Evolutionary conservation across 2,329 filamentous ascomycete genomes (phyloP), one percentile per base, ranked within the genome.

Genomic region (Trichoderma sp.): DNA sequence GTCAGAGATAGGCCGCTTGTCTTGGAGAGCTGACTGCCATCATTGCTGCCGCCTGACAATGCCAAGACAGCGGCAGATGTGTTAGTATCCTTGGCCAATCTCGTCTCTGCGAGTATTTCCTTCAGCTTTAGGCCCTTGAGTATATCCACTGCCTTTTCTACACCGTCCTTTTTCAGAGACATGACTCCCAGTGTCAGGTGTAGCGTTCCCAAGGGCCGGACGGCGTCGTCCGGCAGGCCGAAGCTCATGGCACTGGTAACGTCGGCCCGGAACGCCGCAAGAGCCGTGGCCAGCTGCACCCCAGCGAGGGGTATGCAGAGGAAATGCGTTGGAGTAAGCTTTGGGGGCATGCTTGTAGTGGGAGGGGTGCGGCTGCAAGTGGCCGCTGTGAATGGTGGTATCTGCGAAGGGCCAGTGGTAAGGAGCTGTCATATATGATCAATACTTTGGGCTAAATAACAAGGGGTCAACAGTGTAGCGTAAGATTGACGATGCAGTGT

Each of bases 181-280:
- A 98, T 95, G 1, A 97, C 92, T 0, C 94, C 95, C 0, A 98
- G 85, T 0, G 95, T 98, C 3, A 97, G 84, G 81, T 98, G 95
- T 62, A 98, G 81, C 1, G 94, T 94, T 0, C 93, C 93, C 0
- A 93, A 81, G 0, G 94, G 94, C 32, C 94, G 85, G 65, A 97
- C 83, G 2, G 94, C 93, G 69, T 87, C 87, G 36, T 84, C 79
- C 0, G 92, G 92, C 11, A 95, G 82, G 6, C 84, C 83, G 72
- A 83, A 81, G 74, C 82, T 80, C 71, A 81, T 77, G 66, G 81
- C 75, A 71, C 79, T 81, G 1, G 84, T 84, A 39, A 91, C 86
- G 73, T 91, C 87, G 32, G 87, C 81, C 71, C 83, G 85, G 78
- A 97, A 95, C 7, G 84, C 77, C 6, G 85, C 81, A 5, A 97